Evolutionary conservation across 2,329 filamentous ascomycete species (phyloP), one percentile per base, ranked within the genome.

Genomic region (Reticulascus tulasneorum): DNA sequence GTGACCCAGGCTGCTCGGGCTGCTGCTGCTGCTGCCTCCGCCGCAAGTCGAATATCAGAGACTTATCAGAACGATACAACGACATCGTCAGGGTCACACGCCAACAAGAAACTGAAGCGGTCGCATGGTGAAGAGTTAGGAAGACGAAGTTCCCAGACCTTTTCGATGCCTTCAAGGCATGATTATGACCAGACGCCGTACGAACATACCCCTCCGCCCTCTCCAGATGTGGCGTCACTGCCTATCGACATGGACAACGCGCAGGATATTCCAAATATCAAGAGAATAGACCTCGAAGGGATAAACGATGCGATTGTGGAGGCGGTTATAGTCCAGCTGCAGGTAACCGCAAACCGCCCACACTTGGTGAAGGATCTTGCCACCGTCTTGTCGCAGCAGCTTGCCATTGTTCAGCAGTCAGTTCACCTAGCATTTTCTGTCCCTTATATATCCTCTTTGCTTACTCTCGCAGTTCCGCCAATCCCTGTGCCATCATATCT

Each of bases 301-400:
- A 90, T 97, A 63, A 88, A 90, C 56, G 93, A 98, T 60, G 89
- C 95, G 54, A 94, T 98, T 51, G 91, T 98, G 33, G 84, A 94
- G 56, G 88, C 81, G 12, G 88, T 94, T 31, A 87, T 97, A 53
- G 67, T 86, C 50, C 89, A 94, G 64, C 71, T 98, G 37, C 83
- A 95, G 60, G 84, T 84, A 58, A 94, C 90, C 2, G 85, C 82
- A 44, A 98, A 98, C 63, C 77, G 90, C 37, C 93, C 93, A 37
- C 91, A 96, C 63, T 73, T 97, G 20, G 88, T 97, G 46, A 96
- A 95, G 65, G 91, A 97, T 64, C 76, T 98, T 29, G 88, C 90
- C 35, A 77, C 81, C 11, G 77, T 94, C 33, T 73, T 97, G 42
- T 79, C 85, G 49, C 77, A 79, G 43, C 79, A 79, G 43, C 82